Percentiles rank a stretch among this genome's conserved stretches.
Conservation (phyloP, 495 filamentous ascomycete species). For the Pseudomonodictys pantanalensis region DNA sequence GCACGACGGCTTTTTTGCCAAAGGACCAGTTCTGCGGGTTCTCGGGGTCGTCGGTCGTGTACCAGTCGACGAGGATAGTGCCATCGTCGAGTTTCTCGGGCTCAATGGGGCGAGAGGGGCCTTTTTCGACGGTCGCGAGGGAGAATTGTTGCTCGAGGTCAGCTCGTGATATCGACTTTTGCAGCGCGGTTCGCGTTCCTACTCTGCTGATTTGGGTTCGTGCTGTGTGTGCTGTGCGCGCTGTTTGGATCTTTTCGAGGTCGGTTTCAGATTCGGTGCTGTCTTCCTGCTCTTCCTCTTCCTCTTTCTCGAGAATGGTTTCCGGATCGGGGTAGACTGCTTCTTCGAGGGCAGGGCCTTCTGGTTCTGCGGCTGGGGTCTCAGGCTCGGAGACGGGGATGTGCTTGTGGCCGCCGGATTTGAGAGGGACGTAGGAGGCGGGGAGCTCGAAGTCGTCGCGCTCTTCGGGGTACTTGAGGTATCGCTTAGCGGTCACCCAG, state of each 20-base stretch:
- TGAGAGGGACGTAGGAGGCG: background rate
- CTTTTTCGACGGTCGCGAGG: conserved; percentile 25
- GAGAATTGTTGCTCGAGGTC: conserved; percentile 33
- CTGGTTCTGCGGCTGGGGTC: conserved; percentile 2
- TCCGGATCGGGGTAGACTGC: conserved; percentile 4
- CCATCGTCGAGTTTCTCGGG: conserved; percentile 39
- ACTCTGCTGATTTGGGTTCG: conserved; percentile 25
- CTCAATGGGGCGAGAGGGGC: conserved; percentile 26
- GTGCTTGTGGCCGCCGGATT: background rate
- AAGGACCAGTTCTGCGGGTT: conserved; percentile 44
- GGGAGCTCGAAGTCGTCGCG: conserved; percentile 28
- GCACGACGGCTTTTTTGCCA: conserved; percentile 36
- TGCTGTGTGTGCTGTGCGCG: conserved; percentile 5
- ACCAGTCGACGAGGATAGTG: conserved; percentile 43
- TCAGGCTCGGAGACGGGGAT: conserved; percentile 6
- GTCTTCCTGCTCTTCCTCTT: conserved; percentile 5
- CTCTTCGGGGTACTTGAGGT: conserved; percentile 36
- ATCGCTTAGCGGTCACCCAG: conserved; percentile 26
- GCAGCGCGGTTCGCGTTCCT: conserved; percentile 23
- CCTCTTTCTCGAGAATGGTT: conserved; percentile 10
- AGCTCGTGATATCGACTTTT: conserved; percentile 19
- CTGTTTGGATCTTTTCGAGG: conserved; percentile 27
- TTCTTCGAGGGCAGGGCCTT: conserved; percentile 10
- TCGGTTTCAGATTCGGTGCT: conserved; percentile 7
- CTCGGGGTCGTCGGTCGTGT: conserved; percentile 38